Evolutionary conservation across 148 eudicot species (phyloP).

Genomic region (Vaccinium macrocarpon): DNA sequence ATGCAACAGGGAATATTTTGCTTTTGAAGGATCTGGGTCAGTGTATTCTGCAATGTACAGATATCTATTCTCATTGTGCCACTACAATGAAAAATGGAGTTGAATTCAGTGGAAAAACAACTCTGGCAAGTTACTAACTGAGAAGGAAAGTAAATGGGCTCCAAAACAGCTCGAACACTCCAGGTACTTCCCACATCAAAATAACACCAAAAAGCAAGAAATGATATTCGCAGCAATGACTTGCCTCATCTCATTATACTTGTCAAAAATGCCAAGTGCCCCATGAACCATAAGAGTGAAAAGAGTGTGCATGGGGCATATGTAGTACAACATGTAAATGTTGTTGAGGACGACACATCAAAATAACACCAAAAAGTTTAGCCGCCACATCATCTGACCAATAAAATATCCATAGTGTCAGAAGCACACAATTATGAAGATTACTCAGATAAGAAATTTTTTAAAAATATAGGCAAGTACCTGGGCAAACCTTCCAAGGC

Average conservation of each 20-base stretch:
- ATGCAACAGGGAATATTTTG: constrained; percentile 52
- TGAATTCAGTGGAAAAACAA: constrained; percentile 12
- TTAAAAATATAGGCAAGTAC: constrained; percentile 25
- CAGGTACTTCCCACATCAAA: constrained; percentile 88
- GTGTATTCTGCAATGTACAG: constrained; percentile 56
- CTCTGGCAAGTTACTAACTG: constrained; percentile 36
- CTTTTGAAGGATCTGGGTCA: constrained; percentile 68
- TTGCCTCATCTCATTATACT: constrained; percentile 71
- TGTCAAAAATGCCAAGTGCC: constrained; percentile 74
- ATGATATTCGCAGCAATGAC: constrained; percentile 71
- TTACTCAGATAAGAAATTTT: not conserved
- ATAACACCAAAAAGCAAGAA: constrained; percentile 75
- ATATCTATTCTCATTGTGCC: not conserved
- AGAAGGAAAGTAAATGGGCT: constrained; percentile 76
- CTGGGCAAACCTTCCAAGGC: constrained; percentile 93
- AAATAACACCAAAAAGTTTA: constrained; percentile 80
- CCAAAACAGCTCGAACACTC: constrained; percentile 84
- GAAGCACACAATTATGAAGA: constrained; percentile 13
- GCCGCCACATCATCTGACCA: constrained; percentile 99
- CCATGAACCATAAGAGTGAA: constrained; percentile 99
- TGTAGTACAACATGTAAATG: constrained; percentile 78
- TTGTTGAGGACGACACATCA: constrained; percentile 80
- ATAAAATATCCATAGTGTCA: constrained; percentile 23
- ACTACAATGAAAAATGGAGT: not conserved
- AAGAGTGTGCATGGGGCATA: constrained; percentile 98